Conservation (phyloP, 1,284 basidiomycete genomes). For the Thecaphora thlaspeos region DNA sequence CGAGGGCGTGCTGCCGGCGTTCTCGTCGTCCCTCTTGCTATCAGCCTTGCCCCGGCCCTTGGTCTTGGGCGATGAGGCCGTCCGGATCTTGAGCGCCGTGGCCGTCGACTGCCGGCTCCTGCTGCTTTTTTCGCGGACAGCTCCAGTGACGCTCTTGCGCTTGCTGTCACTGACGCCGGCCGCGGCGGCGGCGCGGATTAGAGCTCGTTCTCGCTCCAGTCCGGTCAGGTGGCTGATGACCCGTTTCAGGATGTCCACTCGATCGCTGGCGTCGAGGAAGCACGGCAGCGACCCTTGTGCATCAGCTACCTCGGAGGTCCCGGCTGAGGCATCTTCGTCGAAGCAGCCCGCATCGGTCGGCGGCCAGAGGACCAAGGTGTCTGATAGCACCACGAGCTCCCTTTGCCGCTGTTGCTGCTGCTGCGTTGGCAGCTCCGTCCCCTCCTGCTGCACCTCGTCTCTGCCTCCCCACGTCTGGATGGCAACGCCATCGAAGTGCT, state of each 20-base stretch:
- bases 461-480: too few species aligned
- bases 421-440: too few species aligned
- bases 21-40: conserved; percentile 6
- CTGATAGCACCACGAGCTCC: conserved; percentile 20
- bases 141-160: too few species aligned
- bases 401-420: conserved; percentile 8
- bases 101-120: too few species aligned
- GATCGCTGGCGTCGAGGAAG: conserved; percentile 10
- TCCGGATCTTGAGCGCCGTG: too few species aligned
- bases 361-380: conserved; percentile 26
- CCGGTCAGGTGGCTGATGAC: conserved; percentile 35
- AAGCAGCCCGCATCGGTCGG: conserved; percentile 30
- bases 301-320: not conserved
- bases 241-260: conserved; percentile 17
- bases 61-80: too few species aligned
- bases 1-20: conserved; percentile 17
- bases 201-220: conserved; percentile 26
- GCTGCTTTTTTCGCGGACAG: too few species aligned
- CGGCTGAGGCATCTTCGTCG: conserved; percentile 6
- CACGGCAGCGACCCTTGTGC: not conserved
- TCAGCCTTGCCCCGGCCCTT: too few species aligned
- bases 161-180: conserved; percentile 16
- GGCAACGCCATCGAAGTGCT: too few species aligned
- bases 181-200: conserved; percentile 25
- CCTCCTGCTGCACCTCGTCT: too few species aligned